Conservation (phyloP, 441 rosid species). For the Geranium incanum region DNA sequence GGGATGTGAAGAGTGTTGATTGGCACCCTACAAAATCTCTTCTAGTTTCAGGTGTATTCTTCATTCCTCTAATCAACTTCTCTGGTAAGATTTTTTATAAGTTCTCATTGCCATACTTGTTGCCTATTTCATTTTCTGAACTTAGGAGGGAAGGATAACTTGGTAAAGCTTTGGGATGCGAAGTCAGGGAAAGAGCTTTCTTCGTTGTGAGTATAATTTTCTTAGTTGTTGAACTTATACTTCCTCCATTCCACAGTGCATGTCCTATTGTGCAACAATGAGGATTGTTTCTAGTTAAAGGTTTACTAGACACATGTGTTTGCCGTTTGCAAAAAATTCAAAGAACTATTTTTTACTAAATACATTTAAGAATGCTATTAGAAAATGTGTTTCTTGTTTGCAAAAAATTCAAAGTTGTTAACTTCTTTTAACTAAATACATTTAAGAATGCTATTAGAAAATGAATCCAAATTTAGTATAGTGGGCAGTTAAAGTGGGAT, state of each 20-base stretch:
- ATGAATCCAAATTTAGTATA: background rate
- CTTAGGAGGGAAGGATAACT: conserved; percentile 90
- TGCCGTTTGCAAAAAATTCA: background rate
- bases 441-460: background rate
- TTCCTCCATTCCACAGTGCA: background rate
- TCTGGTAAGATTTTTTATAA: conserved; percentile 13
- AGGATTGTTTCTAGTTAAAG: background rate
- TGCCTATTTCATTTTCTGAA: conserved; percentile 20
- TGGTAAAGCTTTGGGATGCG: conserved; percentile 98
- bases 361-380: background rate
- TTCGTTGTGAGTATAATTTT: conserved; percentile 61
- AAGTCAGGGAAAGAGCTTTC: conserved; percentile 83
- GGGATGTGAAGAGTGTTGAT: conserved; percentile 98
- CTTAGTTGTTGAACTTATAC: background rate
- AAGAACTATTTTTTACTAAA: background rate
- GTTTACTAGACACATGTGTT: background rate
- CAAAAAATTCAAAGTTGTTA: background rate
- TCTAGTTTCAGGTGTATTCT: conserved; percentile 68
- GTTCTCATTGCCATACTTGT: conserved; percentile 14
- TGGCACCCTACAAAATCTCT: conserved; percentile 98
- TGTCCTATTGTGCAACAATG: background rate
- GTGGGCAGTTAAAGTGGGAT: conserved; percentile 1
- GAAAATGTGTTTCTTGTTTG: background rate
- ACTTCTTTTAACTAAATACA: background rate
- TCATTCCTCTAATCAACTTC: conserved; percentile 15